These are phyloP conservation scores for Lachancea dasiensis DNA, from an alignment of 805 yeast genomes.

Conservation along the genomic window DNA sequence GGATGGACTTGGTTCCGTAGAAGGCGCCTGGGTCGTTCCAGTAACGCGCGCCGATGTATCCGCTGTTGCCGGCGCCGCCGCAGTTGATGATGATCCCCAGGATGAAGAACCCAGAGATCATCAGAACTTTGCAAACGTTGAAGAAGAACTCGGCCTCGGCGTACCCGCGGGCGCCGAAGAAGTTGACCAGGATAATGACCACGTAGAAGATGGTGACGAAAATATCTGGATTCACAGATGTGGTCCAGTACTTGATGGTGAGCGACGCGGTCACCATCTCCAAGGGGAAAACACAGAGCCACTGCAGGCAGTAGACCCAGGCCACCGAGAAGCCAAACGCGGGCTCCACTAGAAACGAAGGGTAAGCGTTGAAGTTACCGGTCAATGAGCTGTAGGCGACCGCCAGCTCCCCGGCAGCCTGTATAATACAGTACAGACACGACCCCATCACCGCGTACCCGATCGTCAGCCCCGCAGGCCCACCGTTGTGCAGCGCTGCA, in stretches of 20 bases:
- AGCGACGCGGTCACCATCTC: constrained; percentile 61
- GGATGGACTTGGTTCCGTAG: constrained; percentile 29
- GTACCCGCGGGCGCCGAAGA: constrained; percentile 51
- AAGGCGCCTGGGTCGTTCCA: constrained; percentile 54
- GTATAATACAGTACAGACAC: constrained; percentile 53
- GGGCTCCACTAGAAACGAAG: constrained; percentile 49
- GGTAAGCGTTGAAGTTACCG: constrained; percentile 60
- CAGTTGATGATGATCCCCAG: constrained; percentile 42
- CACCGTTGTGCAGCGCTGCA: constrained; percentile 39
- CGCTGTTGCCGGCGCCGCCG: constrained; percentile 38
- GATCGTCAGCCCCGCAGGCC: constrained; percentile 45
- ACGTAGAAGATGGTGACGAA: constrained; percentile 49
- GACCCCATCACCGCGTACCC: constrained; percentile 54
- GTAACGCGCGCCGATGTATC: constrained; percentile 45
- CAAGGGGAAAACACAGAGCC: constrained; percentile 56
- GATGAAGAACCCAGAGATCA: constrained; percentile 53
- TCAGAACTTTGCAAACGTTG: constrained; percentile 57
- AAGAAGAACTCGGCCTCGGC: constrained; percentile 63
- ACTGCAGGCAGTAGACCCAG: constrained; percentile 58
- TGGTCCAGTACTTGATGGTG: constrained; percentile 55
- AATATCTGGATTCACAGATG: constrained; percentile 48
- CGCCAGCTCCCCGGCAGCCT: constrained; percentile 63
- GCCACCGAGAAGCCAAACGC: constrained; percentile 55
- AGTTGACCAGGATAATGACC: constrained; percentile 41
- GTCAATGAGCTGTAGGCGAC: constrained; percentile 50